phyloP scores from a whole-genome alignment of 2,329 filamentous ascomycete genomes.

The Sporothrix curviconia region DNA sequence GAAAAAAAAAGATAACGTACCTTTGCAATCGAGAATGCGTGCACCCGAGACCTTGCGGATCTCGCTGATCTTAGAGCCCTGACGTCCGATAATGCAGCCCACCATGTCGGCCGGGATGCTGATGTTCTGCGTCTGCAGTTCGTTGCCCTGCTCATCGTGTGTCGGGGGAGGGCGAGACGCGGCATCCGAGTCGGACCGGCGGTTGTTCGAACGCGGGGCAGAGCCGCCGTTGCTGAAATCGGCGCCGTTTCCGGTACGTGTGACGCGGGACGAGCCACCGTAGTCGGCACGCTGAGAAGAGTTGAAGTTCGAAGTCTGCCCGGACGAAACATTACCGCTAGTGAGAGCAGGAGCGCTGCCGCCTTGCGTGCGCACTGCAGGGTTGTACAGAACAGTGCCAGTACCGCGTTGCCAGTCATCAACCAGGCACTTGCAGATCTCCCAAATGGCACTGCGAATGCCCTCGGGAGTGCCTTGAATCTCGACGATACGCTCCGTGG shows the following conservation, averaged over 20 bases:
- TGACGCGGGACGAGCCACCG: constrained; percentile 61
- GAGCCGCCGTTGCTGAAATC: constrained; percentile 79
- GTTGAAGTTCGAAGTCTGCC: constrained; percentile 22
- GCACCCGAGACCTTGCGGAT: constrained; percentile 95
- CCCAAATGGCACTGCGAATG: constrained; percentile 94
- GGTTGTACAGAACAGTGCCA: constrained; percentile 96
- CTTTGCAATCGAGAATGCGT: constrained; percentile 95
- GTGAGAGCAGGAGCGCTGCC: constrained; percentile 40
- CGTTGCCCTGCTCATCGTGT: constrained; percentile 92
- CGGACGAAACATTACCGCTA: constrained; percentile 37
- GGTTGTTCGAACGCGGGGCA: constrained; percentile 58
- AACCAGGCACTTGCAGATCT: constrained; percentile 96
- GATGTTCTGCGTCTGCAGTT: constrained; percentile 98
- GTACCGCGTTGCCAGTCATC: constrained; percentile 97
- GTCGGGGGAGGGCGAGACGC: constrained; percentile 74
- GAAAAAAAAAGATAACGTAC: no score
- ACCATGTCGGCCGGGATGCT: constrained; percentile 99
- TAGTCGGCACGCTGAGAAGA: constrained; percentile 47
- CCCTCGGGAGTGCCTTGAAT: constrained; percentile 91
- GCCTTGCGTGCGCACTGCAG: constrained; percentile 77
- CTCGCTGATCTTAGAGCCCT: constrained; percentile 95
- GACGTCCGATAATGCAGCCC: constrained; percentile 95
- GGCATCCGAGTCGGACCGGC: constrained; percentile 78
- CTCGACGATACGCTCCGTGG: constrained; percentile 95
- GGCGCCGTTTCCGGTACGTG: constrained; percentile 93